phyloP scores from a whole-genome alignment of 2,329 filamentous ascomycete species.

The Claviceps sp. region DNA sequence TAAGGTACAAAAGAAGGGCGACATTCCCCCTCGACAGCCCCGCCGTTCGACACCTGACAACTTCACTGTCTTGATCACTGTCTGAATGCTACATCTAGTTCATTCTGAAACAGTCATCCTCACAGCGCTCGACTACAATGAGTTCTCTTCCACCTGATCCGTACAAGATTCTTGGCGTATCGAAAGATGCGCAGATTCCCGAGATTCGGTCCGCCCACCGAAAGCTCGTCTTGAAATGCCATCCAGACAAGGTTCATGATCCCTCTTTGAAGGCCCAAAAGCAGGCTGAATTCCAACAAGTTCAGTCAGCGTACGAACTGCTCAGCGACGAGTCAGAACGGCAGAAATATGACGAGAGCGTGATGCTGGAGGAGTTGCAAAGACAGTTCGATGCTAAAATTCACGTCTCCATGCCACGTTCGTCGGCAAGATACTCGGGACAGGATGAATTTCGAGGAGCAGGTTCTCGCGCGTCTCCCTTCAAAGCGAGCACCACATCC shows the following conservation, averaged over 20 bases:
- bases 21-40: background rate
- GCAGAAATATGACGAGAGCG: slow-evolving; percentile 63
- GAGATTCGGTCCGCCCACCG: slow-evolving; percentile 71
- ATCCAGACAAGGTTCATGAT: slow-evolving; percentile 83
- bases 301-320: slow-evolving; percentile 87
- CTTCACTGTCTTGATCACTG: background rate
- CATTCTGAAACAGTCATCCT: background rate
- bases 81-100: background rate
- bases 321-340: slow-evolving; percentile 66
- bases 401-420: slow-evolving; percentile 30
- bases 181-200: slow-evolving; percentile 53
- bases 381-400: slow-evolving; percentile 34
- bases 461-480: slow-evolving; percentile 23
- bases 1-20: background rate
- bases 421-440: slow-evolving; percentile 21
- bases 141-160: slow-evolving; percentile 54
- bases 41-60: background rate
- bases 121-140: slow-evolving; percentile 20
- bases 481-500: slow-evolving; percentile 23
- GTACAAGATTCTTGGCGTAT: slow-evolving; percentile 62
- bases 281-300: slow-evolving; percentile 78
- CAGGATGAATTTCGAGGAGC: slow-evolving; percentile 4
- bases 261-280: slow-evolving; percentile 63
- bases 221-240: slow-evolving; percentile 76
- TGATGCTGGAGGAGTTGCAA: slow-evolving; percentile 52